A percentile compares a stretch with the other conserved stretches of the same genome.
phyloP scores from a whole-genome alignment of 345 rosid species.

The Psidium guajava region DNA sequence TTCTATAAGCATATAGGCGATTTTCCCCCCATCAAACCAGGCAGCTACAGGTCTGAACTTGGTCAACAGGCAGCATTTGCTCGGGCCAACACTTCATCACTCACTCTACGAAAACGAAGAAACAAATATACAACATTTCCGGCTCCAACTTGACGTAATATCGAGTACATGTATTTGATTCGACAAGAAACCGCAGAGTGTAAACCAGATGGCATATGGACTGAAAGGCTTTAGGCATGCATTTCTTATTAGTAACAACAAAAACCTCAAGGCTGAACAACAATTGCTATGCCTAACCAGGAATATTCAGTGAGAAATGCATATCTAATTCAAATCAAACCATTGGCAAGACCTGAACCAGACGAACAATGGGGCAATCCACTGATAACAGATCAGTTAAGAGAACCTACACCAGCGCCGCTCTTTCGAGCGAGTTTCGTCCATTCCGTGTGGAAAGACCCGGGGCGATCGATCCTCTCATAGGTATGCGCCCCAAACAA shows the following conservation, averaged over 20 bases:
- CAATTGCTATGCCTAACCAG: slow-evolving; percentile 18
- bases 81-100: neutral
- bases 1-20: neutral
- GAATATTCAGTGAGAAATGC: slow-evolving; percentile 1
- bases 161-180: neutral
- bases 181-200: neutral
- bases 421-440: slow-evolving; percentile 68
- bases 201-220: neutral
- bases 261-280: slow-evolving; percentile 12
- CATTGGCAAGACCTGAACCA: slow-evolving; percentile 4
- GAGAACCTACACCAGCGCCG: slow-evolving; percentile 30
- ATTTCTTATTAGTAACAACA: slow-evolving; percentile 28
- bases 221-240: slow-evolving; percentile 13
- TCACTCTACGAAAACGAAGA: neutral
- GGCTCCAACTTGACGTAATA: neutral
- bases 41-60: neutral
- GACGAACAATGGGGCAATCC: slow-evolving; percentile 3
- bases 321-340: slow-evolving; percentile 8
- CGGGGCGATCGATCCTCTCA: slow-evolving; percentile 79
- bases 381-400: slow-evolving; percentile 22
- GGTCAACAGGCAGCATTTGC: neutral
- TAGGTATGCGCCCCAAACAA: slow-evolving; percentile 96
- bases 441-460: slow-evolving; percentile 84
- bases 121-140: neutral
- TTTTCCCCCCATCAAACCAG: neutral